These are phyloP conservation scores for Fusarium sarcochroum DNA, from an alignment of 2,329 filamentous ascomycete genomes.

Conservation along the genomic window DNA sequence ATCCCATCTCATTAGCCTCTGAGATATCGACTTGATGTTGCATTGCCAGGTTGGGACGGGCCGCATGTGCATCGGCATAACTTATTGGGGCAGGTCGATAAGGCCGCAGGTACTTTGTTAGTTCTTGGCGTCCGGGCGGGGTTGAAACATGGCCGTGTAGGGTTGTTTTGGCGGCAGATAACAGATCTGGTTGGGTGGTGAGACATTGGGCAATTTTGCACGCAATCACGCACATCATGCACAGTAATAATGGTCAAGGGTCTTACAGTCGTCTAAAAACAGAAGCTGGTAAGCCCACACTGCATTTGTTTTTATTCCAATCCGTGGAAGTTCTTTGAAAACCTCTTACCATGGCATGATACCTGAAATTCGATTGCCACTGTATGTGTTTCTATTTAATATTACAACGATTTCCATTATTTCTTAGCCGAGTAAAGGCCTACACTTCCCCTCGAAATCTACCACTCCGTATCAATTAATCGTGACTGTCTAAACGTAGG, in stretches of 20 bases:
- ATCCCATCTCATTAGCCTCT: background rate
- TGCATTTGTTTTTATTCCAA: too few relatives aligned
- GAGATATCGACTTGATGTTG: slow-evolving; percentile 10
- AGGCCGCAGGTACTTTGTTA: slow-evolving; percentile 33
- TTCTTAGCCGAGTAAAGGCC: too few relatives aligned
- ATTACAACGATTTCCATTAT: too few relatives aligned
- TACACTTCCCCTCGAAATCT: too few relatives aligned
- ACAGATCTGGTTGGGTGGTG: background rate
- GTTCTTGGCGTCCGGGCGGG: slow-evolving; percentile 35
- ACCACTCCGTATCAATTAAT: too few relatives aligned
- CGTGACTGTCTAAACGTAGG: too few relatives aligned
- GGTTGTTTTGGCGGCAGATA: background rate
- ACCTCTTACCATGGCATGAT: too few relatives aligned
- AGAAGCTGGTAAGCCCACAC: too few relatives aligned
- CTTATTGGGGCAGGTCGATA: slow-evolving; percentile 37
- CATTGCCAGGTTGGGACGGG: slow-evolving; percentile 18
- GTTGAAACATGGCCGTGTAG: background rate
- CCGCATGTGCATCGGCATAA: slow-evolving; percentile 37
- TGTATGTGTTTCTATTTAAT: too few relatives aligned
- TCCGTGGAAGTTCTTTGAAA: too few relatives aligned
- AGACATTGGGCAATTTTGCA: background rate
- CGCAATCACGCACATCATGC: background rate
- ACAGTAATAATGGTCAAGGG: background rate
- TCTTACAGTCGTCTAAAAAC: too few relatives aligned
- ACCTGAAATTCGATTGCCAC: too few relatives aligned